Percentiles rank a stretch among this genome's conserved stretches.
phyloP scores from a whole-genome alignment of 805 yeast genomes.

The Clavispora asparagi region DNA sequence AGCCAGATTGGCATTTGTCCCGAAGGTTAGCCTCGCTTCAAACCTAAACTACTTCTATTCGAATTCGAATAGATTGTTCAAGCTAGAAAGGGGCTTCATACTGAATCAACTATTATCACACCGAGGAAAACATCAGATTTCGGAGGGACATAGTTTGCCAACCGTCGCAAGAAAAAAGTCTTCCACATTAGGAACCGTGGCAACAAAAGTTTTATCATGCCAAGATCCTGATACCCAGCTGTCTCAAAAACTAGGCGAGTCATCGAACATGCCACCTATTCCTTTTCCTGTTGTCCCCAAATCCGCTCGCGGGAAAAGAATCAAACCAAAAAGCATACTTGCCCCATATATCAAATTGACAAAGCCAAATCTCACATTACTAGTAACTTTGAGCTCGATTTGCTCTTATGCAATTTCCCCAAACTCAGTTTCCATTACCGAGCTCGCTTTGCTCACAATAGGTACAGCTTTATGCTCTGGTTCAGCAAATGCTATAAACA shows the following conservation, averaged over 20 bases:
- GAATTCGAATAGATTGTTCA: slow-evolving; percentile 27
- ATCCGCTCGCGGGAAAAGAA: neutral
- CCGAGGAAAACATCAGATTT: neutral
- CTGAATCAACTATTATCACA: slow-evolving; percentile 23
- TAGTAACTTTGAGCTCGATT: slow-evolving; percentile 87
- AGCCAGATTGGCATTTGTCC: slow-evolving; percentile 12
- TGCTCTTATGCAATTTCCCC: slow-evolving; percentile 94
- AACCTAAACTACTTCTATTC: slow-evolving; percentile 34
- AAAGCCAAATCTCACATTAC: slow-evolving; percentile 81
- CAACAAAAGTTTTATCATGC: slow-evolving; percentile 41
- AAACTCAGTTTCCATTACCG: slow-evolving; percentile 63
- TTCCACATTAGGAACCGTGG: slow-evolving; percentile 32
- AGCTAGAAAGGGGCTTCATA: slow-evolving; percentile 29
- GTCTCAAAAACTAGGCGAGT: slow-evolving; percentile 13
- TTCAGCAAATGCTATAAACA: slow-evolving; percentile 93
- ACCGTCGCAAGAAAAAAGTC: neutral
- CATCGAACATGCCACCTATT: slow-evolving; percentile 19
- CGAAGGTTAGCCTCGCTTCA: slow-evolving; percentile 18
- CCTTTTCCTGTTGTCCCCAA: slow-evolving; percentile 58
- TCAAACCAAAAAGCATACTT: slow-evolving; percentile 14
- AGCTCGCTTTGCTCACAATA: slow-evolving; percentile 64
- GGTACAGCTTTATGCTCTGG: slow-evolving; percentile 90
- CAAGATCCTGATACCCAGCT: slow-evolving; percentile 31
- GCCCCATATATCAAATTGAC: slow-evolving; percentile 74
- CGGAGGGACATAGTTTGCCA: slow-evolving; percentile 1